Evolutionary conservation across 1,284 basidiomycete species (phyloP), one percentile per base, ranked within the genome.

Genomic region (Malassezia caprae): DNA sequence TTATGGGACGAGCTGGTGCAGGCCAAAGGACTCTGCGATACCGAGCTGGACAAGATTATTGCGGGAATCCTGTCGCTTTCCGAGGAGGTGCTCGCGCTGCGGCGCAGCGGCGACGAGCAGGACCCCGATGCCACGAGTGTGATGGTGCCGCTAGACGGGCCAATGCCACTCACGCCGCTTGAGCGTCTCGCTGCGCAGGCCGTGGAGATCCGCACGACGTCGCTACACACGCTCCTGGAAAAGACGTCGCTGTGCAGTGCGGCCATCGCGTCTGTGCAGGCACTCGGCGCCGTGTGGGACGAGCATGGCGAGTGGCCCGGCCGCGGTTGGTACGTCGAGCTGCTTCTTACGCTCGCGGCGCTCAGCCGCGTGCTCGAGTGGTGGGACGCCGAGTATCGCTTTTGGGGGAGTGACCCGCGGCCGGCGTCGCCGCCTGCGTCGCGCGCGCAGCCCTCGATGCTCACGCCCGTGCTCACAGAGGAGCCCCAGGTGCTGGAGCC

Each of bases 341-440:
- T 70, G 27, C 61, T 74, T 30, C 84, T 98, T 50, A 91, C 94
- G n/a, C 86, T 98, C 46, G 94, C 94, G 39, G 88, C 87, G 65
- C 83, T 99, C 57, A 88, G 86, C 74, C 86, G 94, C 53, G 93
- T 98, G 26, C 84, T 96, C 56, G 94, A 98, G 72, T 99, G 94
- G 94, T 99, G 93, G 93, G 90, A 96, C 44, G 93, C 93, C n/a
- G 94, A 98, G 78, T 93, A 93, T 72, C 89, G 91, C 61, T 98
- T 98, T 76, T 99, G 94, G 94, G 96, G 96, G 70, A 87, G 91
- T 72, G 90, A 93, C 58, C 8, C 17, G 19, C 30, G 53, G 48
- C 76, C 76, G 49, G 17, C 23, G 19, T n/a, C 42, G 15, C 32
- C 32, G 21, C 34, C 39, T n/a, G 17, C 17, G 17, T 2, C 12